Percentiles rank a stretch among this genome's conserved stretches.
phyloP scores from a whole-genome alignment of 2,329 filamentous ascomycete genomes.

The Aspergillus brunneoviolaceus region DNA sequence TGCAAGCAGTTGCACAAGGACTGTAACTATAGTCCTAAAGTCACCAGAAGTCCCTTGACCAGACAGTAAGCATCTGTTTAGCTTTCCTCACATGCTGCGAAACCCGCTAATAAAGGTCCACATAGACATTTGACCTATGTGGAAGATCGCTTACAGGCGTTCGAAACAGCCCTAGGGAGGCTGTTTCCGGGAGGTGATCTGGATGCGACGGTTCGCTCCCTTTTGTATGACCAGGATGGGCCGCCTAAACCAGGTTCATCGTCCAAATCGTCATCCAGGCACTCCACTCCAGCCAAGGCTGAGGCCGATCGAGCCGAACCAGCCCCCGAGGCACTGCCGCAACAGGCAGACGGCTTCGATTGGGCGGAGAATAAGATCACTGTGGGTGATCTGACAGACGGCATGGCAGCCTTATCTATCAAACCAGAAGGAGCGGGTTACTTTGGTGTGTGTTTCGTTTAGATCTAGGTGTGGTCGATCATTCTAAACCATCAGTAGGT shows the following conservation, averaged over 20 bases:
- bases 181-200: constrained; percentile 42
- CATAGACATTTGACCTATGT: constrained; percentile 42
- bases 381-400: constrained; percentile 40
- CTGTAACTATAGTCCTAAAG: constrained; percentile 45
- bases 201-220: constrained; percentile 39
- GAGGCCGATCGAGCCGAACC: constrained; percentile 36
- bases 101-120: constrained; percentile 14
- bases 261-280: constrained; percentile 39
- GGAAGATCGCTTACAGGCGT: constrained; percentile 40
- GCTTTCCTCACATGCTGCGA: constrained; percentile 4
- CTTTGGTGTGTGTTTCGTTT: constrained; percentile 29
- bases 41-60: constrained; percentile 43
- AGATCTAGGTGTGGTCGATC: not conserved
- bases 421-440: constrained; percentile 42
- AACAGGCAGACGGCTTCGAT: constrained; percentile 41
- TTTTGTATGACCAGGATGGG: constrained; percentile 38
- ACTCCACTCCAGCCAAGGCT: constrained; percentile 37
- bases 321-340: constrained; percentile 46
- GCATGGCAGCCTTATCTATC: constrained; percentile 43
- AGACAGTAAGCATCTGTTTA: constrained; percentile 35
- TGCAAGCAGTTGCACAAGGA: constrained; percentile 42
- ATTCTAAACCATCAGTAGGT: constrained; percentile 19
- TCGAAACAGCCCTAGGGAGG: constrained; percentile 39
- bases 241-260: constrained; percentile 31
- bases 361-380: constrained; percentile 42